A percentile compares a stretch with the other conserved stretches of the same genome.
Evolutionary conservation across 768 basidiomycete genomes (phyloP).

Genomic region (Lanmaoa pseudosensibilis): DNA sequence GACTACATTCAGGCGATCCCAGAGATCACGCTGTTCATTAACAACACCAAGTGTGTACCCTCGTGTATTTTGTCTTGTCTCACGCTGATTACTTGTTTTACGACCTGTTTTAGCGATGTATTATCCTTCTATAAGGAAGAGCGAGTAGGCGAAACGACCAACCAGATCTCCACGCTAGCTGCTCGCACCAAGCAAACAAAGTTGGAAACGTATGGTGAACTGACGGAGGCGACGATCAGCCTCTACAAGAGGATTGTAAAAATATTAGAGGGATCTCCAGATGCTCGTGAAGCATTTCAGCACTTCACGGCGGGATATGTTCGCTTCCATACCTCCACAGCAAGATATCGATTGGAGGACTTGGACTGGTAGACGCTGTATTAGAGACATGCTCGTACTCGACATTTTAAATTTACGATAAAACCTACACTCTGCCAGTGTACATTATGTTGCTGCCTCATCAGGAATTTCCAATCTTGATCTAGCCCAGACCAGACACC

Average conservation of each 20-base stretch:
- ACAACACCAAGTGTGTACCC: slow-evolving; percentile 38
- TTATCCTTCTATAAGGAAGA: slow-evolving; percentile 47
- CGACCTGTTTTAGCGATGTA: slow-evolving; percentile 33
- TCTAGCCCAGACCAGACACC: no score
- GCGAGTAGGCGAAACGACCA: slow-evolving; percentile 33
- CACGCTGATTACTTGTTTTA: not conserved
- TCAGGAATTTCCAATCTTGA: no score
- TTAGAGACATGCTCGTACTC: not conserved
- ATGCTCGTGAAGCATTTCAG: slow-evolving; percentile 22
- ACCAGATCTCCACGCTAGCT: slow-evolving; percentile 37
- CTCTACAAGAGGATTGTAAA: slow-evolving; percentile 25
- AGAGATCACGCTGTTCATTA: slow-evolving; percentile 35
- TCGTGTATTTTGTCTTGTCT: not conserved
- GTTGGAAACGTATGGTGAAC: slow-evolving; percentile 21
- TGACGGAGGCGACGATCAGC: slow-evolving; percentile 29
- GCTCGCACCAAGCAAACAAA: slow-evolving; percentile 25
- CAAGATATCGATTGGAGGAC: slow-evolving; percentile 28
- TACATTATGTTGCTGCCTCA: no score
- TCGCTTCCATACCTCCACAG: slow-evolving; percentile 28
- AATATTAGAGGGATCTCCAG: slow-evolving; percentile 22
- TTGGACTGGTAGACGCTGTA: slow-evolving; percentile 8
- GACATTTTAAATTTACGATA: no score
- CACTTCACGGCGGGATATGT: slow-evolving; percentile 26
- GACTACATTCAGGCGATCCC: slow-evolving; percentile 41
- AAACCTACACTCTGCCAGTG: no score